These are phyloP conservation scores for Candida caryicola DNA, from an alignment of 805 yeast species.

Conservation along the genomic window DNA sequence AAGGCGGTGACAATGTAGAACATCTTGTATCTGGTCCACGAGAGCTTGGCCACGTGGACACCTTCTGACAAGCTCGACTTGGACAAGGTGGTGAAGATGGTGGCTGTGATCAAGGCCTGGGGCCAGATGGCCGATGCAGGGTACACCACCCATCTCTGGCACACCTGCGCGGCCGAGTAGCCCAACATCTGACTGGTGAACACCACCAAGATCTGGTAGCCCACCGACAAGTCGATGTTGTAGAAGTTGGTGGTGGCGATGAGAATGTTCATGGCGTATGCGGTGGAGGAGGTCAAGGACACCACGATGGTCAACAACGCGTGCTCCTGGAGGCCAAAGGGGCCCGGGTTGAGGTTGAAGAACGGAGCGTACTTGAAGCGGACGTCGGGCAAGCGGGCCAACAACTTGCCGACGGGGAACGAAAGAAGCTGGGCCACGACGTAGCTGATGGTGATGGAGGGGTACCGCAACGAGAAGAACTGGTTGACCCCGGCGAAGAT, in stretches of 20 bases:
- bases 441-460: conserved; percentile 21
- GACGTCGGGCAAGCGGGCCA: conserved; percentile 15
- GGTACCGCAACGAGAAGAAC: conserved; percentile 24
- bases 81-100: conserved; percentile 18
- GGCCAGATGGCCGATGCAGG: conserved; percentile 58
- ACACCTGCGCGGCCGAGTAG: conserved; percentile 26
- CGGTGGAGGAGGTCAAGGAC: conserved; percentile 21
- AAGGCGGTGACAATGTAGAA: conserved; percentile 13
- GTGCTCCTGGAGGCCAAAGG: conserved; percentile 20
- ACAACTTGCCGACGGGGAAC: conserved; percentile 20
- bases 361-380: conserved; percentile 11
- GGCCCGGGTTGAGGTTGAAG: conserved; percentile 22
- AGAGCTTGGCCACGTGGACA: conserved; percentile 11
- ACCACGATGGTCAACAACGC: conserved; percentile 21
- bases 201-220: conserved; percentile 25
- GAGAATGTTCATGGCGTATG: conserved; percentile 20
- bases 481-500: conserved; percentile 26
- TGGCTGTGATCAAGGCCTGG: conserved; percentile 18
- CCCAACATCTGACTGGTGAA: conserved; percentile 27
- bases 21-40: conserved; percentile 19
- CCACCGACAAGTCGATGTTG: conserved; percentile 17
- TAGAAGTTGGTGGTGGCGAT: conserved; percentile 20
- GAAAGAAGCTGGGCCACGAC: conserved; percentile 25
- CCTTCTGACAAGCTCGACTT: conserved; percentile 8
- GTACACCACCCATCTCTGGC: conserved; percentile 41